These are phyloP conservation scores for Hysterangium stoloniferum DNA, from an alignment of 768 basidiomycete species.

Conservation along the genomic window DNA sequence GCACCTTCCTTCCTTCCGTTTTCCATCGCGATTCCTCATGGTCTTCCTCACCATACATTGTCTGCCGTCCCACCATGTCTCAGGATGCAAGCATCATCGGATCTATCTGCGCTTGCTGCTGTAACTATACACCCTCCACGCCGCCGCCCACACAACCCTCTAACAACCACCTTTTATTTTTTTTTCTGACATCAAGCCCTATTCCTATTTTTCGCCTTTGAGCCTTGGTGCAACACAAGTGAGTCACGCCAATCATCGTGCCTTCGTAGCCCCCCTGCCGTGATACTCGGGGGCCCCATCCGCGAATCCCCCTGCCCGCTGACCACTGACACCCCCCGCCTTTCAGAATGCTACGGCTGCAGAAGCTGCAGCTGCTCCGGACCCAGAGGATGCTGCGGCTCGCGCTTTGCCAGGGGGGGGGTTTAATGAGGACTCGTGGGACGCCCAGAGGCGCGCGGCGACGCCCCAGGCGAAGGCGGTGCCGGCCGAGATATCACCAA, in stretches of 20 bases:
- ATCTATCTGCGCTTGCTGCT: too few species aligned
- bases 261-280: not conserved
- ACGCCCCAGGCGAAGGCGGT: not conserved
- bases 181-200: not conserved
- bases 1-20: too few species aligned
- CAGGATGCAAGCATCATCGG: too few species aligned
- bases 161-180: too few species aligned
- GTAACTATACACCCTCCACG: too few species aligned
- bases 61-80: too few species aligned
- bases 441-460: not conserved
- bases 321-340: too few species aligned
- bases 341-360: constrained; percentile 6
- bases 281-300: not conserved
- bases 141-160: too few species aligned
- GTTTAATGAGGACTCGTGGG: constrained; percentile 9
- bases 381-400: constrained; percentile 1
- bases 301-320: too few species aligned
- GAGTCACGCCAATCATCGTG: not conserved
- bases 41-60: too few species aligned
- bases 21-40: too few species aligned
- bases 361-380: constrained; percentile 1
- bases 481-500: too few species aligned
- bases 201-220: constrained; percentile 1
- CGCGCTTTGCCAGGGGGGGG: constrained; percentile 6
- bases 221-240: constrained; percentile 11